Base-by-base conservation (phyloP, 2,329 filamentous ascomycete genomes). In the Zopfia rhizophila region DNA sequence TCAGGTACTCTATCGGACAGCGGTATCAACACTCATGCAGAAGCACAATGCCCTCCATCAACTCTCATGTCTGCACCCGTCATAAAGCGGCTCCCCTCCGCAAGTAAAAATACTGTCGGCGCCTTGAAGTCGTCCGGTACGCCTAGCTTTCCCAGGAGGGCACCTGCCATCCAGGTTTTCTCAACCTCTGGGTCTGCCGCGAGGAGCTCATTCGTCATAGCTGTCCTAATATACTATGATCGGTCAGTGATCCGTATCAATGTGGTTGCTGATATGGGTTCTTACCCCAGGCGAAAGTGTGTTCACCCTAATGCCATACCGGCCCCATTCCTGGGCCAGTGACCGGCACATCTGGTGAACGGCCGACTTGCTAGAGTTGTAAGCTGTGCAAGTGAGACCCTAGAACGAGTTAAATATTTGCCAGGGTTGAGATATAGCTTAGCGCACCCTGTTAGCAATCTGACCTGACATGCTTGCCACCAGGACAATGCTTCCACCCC, bases 21-120 rank as follows among this genome's bases (percentile, higher is more conserved):
- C 17, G 73, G 83, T 11, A 88, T 89, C 1, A 87, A 94, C 68
- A 94, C 39, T 37, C n/a, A 60, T 14, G 68, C 67, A 22, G 67
- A 76, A 7, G 76, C 75, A 23, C 74, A 77, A 63, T 91, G 87
- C 0, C 88, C 88, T 8, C 88, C 88, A 62, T 91, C 88, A 36
- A 90, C 86, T 22, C 86, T 74, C 63, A 91, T 65, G 55, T 89
- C 86, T 23, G 82, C 80, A 1, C 84, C 86, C 0, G 86, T 89
- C 84, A 89, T 88, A 63, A 86, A 89, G 48, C 81, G 82, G 66
- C 83, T 87, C 2, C 85, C 85, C 59, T 87, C 82, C 57, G 83
- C 86, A 16, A 88, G 72, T 55, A 88, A 75, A 65, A 88, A 89
- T 7, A 87, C 81, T 3, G 85, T 86, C 1, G 87, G 85, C 4